These are phyloP conservation scores for Gypsophila paniculata DNA, from an alignment of 179 eudicot genomes.

Conservation along the genomic window DNA sequence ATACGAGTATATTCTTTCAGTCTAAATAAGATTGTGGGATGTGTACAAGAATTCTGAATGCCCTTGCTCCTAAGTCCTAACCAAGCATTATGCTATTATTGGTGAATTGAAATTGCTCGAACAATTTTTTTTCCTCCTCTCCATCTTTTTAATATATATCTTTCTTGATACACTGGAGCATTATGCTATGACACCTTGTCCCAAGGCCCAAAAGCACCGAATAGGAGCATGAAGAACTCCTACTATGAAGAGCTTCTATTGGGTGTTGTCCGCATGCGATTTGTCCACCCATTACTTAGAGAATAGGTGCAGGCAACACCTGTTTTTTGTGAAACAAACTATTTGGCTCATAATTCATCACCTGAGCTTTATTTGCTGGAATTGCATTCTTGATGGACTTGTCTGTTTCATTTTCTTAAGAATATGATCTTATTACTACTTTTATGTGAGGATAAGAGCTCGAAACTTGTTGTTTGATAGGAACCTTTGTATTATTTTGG, in stretches of 20 bases:
- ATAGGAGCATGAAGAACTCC: too few relatives aligned
- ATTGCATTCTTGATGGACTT: not conserved
- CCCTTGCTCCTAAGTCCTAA: not conserved
- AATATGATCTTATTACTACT: not conserved
- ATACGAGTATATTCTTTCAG: not conserved
- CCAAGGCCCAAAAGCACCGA: too few relatives aligned
- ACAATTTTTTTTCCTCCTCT: not conserved
- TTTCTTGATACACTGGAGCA: too few relatives aligned
- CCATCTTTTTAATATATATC: not conserved
- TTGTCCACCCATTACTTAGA: too few relatives aligned
- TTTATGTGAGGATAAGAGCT: not conserved
- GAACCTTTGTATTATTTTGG: not conserved
- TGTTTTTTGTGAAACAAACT: too few relatives aligned
- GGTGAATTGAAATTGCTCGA: not conserved
- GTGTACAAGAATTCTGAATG: not conserved
- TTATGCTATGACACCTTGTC: too few relatives aligned
- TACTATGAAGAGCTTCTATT: too few relatives aligned
- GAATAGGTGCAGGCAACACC: too few relatives aligned
- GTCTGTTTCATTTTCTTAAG: not conserved
- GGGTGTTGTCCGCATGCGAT: too few relatives aligned
- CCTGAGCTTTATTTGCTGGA: not conserved
- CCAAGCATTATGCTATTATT: not conserved
- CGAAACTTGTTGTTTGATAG: not conserved
- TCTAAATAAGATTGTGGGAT: too few relatives aligned
- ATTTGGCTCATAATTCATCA: not conserved